Percentiles rank a stretch among this genome's conserved stretches.
These are phyloP conservation scores for Epichloe bromicola DNA, from an alignment of 2,329 filamentous ascomycete genomes.

Conservation along the genomic window DNA sequence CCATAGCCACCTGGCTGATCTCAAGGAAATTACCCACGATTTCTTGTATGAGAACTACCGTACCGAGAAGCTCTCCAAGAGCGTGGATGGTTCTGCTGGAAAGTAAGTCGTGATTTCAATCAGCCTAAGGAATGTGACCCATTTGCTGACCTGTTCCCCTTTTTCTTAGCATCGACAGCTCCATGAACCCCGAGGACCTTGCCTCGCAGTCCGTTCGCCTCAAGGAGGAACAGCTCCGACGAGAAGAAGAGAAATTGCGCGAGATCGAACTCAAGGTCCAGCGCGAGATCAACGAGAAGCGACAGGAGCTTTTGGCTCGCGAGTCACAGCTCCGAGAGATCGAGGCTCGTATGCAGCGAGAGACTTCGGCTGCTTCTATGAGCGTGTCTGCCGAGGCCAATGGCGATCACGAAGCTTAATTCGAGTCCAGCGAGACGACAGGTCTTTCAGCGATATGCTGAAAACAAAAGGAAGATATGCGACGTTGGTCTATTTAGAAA, in stretches of 20 bases:
- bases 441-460: constrained; percentile 20
- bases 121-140: background rate
- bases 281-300: constrained; percentile 99
- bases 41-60: constrained; percentile 99
- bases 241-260: constrained; percentile 98
- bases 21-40: constrained; percentile 99
- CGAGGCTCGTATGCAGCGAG: constrained; percentile 90
- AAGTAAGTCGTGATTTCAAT: constrained; percentile 50
- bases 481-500: constrained; percentile 29
- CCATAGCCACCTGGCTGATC: constrained; percentile 92
- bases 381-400: constrained; percentile 37
- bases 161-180: constrained; percentile 46
- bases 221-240: constrained; percentile 98
- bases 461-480: constrained; percentile 18
- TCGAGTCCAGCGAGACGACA: constrained; percentile 15
- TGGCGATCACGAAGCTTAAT: constrained; percentile 40
- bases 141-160: constrained; percentile 19
- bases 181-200: constrained; percentile 95
- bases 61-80: constrained; percentile 99
- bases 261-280: constrained; percentile 99
- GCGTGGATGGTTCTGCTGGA: constrained; percentile 79
- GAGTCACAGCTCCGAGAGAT: constrained; percentile 99
- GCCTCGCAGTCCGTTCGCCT: constrained; percentile 94
- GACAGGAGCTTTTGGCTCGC: constrained; percentile 91
- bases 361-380: constrained; percentile 39